Percentiles rank a stretch among this genome's conserved stretches.
Conservation (phyloP, 2,329 filamentous ascomycete species). For the Cladosporium oxysporum region DNA sequence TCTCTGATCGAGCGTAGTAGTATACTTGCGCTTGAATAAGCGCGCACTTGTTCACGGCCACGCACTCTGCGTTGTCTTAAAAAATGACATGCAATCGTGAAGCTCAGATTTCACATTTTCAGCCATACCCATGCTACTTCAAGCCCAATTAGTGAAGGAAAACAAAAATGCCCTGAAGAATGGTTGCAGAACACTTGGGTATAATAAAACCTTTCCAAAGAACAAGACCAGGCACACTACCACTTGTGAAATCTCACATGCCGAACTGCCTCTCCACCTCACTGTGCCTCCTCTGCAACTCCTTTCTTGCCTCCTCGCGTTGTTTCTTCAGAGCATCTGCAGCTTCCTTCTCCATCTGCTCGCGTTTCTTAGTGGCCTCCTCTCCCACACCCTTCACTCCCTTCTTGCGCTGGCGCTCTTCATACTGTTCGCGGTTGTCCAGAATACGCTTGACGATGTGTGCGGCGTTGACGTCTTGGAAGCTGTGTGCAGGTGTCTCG, state of each 20-base stretch:
- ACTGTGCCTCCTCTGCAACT: conserved; percentile 31
- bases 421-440: conserved; percentile 81
- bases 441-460: conserved; percentile 91
- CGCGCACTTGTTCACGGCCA: background rate
- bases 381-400: conserved; percentile 82
- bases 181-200: background rate
- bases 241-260: background rate
- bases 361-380: conserved; percentile 44
- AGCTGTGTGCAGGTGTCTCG: conserved; percentile 75
- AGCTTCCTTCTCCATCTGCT: conserved; percentile 31
- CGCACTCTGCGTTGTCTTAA: background rate
- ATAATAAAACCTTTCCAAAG: conserved; percentile 1
- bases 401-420: conserved; percentile 88
- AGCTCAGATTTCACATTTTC: background rate
- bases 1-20: background rate
- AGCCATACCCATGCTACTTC: background rate
- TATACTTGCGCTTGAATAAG: background rate
- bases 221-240: background rate
- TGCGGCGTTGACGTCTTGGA: conserved; percentile 84
- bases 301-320: conserved; percentile 17
- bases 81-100: background rate
- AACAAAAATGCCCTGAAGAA: background rate
- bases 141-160: background rate
- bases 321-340: conserved; percentile 20
- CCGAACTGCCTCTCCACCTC: conserved; percentile 46